Evolutionary conservation across 2,329 filamentous ascomycete genomes (phyloP), one percentile per base, ranked within the genome.

Genomic region (Fusarium pseudograminearum): DNA sequence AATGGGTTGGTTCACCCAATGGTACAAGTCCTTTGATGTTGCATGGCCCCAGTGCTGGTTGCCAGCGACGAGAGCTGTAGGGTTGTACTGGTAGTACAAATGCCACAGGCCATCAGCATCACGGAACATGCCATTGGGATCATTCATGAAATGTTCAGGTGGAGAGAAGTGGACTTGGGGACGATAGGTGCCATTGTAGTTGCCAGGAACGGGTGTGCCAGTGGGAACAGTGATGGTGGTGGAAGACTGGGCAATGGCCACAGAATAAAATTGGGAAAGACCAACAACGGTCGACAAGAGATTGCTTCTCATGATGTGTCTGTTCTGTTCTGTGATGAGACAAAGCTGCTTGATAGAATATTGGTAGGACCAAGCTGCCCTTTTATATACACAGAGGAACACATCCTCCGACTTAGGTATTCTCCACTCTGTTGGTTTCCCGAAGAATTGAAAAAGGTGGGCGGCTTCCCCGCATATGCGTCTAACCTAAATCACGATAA

Each of bases 41-140:
- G 88, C 88, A 72, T 91, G 89, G 12, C 89, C 89, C 89, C 89
- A 91, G 70, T 90, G 88, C 72, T 90, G 85, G 63, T 89, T 87
- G 3, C 87, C 87, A 80, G 76, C 85, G 1, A 85, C 81, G 10
- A 79, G 77, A 4, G 74, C 83, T 1, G 68, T 75, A 4, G 77
- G 77, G 30, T 78, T 78, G 80, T 83, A 89, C 74, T 91, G 89
- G 71, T 91, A 91, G 77, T 91, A 91, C 3, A 90, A 69, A 73
- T 91, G 89, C 77, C 86, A 91, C 0, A 82, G 80, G 7, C 87
- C 87, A 57, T 87, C 81, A 4, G 77, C 80, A 65, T 90, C 87
- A 8, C 84, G 75, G 64, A 90, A 89, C 79, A 89, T 83, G 70
- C 89, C 89, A 77, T 91, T 91, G 2, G 89, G 88, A 69, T 91